Evolutionary conservation across 2,329 filamentous ascomycete species (phyloP).

Genomic region (Fusarium udum): DNA sequence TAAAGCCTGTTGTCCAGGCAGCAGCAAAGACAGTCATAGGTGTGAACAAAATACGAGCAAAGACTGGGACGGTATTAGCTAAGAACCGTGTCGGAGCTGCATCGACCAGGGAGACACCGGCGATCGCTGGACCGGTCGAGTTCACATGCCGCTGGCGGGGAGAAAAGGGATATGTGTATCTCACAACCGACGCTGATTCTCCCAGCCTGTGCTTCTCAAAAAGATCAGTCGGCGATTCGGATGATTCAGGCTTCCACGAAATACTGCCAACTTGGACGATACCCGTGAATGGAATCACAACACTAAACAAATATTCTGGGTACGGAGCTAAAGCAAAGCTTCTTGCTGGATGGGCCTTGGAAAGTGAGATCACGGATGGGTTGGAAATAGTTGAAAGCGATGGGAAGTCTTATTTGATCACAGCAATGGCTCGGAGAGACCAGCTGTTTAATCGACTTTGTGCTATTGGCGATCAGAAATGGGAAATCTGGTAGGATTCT

Average conservation of each 20-base stretch:
- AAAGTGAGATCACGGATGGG: conserved; percentile 75
- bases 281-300: conserved; percentile 72
- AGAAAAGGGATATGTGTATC: conserved; percentile 61
- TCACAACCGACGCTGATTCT: conserved; percentile 4
- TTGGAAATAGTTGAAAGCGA: conserved; percentile 66
- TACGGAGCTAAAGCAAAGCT: conserved; percentile 83
- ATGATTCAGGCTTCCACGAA: conserved; percentile 26
- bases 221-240: background rate
- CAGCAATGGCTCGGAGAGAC: conserved; percentile 74
- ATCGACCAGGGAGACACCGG: background rate
- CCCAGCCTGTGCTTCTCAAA: conserved; percentile 10
- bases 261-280: conserved; percentile 72
- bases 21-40: conserved; percentile 75
- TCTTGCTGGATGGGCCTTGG: conserved; percentile 78
- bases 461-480: conserved; percentile 79
- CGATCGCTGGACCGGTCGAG: conserved; percentile 68
- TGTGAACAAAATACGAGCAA: conserved; percentile 74
- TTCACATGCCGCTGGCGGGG: conserved; percentile 76
- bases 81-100: conserved; percentile 65
- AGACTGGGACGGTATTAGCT: conserved; percentile 63
- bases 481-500: conserved; percentile 67
- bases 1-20: conserved; percentile 73
- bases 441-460: conserved; percentile 80
- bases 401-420: conserved; percentile 65
- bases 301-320: conserved; percentile 79